Base-by-base conservation (phyloP, 352 stramenopile genomes). In the Peronospora belbahrii region DNA sequence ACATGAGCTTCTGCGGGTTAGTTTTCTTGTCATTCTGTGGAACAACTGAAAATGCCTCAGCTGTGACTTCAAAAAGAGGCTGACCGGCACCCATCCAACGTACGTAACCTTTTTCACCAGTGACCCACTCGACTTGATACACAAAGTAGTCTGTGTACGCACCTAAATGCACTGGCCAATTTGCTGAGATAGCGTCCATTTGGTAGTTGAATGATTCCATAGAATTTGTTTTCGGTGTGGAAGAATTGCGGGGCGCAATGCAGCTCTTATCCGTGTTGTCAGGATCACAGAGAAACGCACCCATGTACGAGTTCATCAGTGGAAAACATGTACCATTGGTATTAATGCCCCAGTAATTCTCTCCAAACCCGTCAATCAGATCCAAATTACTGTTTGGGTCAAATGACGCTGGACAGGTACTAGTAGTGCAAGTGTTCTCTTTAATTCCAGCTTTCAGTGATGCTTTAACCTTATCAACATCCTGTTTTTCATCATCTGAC, bases 121-220 rank as follows among this genome's bases (percentile, higher is more conserved):
- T 81, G 14, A 88, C 72, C 77, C 77, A 88, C 40, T 88, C 74
- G 18, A 86, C 33, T 31, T 85, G 72, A 42, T 86, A 88, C 36
- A 67, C 57, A n/a, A 84, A 28, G 55, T 72, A 96, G 41, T 70
- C 90, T 48, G 61, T 74, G 73, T 95, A 95, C 41, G 66, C 95
- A 4, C 39, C 65, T 4, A 84, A 41, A 33, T 81, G 83, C 9
- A 98, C 58, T 6, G 80, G 72, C 63, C 86, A 92, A 57, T 97
- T 95, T 19, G 83, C 78, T 13, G 88, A 96, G 18, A 98, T 86
- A 6, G 91, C 92, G 63, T 98, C 95, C 50, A 96, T 95, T 51
- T 97, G 79, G 45, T 88, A 88, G 24, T 46, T 48, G 34, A 86
- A 88, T 28, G 58, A 28, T 2, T 48, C 59, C 14, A 44, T 52